Conservation (phyloP, 768 basidiomycete species). For the Lactarius hatsudake region DNA sequence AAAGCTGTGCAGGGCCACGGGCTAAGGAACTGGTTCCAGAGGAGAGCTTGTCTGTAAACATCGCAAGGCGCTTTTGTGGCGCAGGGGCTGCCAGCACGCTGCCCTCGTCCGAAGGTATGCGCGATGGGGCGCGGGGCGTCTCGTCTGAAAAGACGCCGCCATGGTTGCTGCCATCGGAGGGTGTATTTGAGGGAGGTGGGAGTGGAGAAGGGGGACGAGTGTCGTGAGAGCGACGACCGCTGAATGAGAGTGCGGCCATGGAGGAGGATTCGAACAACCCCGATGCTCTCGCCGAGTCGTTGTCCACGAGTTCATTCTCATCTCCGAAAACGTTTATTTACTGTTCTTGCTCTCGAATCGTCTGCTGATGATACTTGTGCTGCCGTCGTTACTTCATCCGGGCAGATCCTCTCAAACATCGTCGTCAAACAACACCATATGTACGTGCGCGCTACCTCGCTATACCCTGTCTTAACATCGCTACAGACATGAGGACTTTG, state of each 20-base stretch:
- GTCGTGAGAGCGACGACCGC: background rate
- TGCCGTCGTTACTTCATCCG: slow-evolving; percentile 72
- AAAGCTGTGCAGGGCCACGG: slow-evolving; percentile 27
- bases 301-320: background rate
- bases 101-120: background rate
- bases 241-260: background rate
- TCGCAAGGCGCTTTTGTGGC: slow-evolving; percentile 23
- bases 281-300: background rate
- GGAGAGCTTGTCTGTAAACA: slow-evolving; percentile 32
- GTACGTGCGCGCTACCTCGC: slow-evolving; percentile 33
- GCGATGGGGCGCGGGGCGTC: background rate
- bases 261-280: background rate
- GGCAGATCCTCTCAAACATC: slow-evolving; percentile 75
- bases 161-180: background rate
- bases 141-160: background rate
- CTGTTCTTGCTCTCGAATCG: slow-evolving; percentile 75
- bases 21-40: slow-evolving; percentile 23
- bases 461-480: background rate
- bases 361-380: slow-evolving; percentile 95
- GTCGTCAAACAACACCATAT: slow-evolving; percentile 77
- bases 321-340: slow-evolving; percentile 39
- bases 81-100: background rate
- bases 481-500: slow-evolving; percentile 53
- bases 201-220: background rate
- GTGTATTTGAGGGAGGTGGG: background rate